A percentile compares a stretch with the other conserved stretches of the same genome.
These are phyloP conservation scores for Termitomyces titanicus DNA, from an alignment of 768 basidiomycete genomes.

Conservation along the genomic window DNA sequence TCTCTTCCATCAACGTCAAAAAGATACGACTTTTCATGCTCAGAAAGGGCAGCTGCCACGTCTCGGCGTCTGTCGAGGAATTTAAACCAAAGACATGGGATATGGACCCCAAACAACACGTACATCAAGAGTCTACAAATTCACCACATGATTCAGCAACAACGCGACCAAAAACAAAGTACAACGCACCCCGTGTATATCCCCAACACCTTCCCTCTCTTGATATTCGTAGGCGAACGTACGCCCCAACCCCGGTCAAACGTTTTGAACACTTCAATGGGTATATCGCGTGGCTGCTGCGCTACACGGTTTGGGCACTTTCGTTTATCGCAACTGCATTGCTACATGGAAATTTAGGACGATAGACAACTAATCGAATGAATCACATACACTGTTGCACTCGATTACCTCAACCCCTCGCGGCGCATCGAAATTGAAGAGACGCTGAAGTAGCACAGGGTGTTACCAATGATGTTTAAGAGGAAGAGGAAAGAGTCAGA, in stretches of 20 bases:
- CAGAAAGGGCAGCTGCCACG: constrained; percentile 33
- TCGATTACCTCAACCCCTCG: constrained; percentile 55
- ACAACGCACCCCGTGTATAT: constrained; percentile 62
- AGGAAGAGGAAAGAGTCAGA: not conserved
- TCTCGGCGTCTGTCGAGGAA: constrained; percentile 34
- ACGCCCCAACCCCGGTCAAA: constrained; percentile 61
- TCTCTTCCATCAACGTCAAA: constrained; percentile 67
- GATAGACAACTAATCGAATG: not conserved
- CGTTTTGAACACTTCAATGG: constrained; percentile 69
- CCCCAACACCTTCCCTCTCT: constrained; percentile 58
- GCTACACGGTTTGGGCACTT: constrained; percentile 59
- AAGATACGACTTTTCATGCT: constrained; percentile 40
- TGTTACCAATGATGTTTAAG: not conserved
- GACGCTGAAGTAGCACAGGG: constrained; percentile 32
- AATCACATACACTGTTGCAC: constrained; percentile 53
- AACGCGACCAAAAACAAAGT: not conserved
- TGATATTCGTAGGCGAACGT: constrained; percentile 37
- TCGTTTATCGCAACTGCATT: constrained; percentile 37
- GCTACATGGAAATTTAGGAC: constrained; percentile 20
- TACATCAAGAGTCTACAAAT: constrained; percentile 42
- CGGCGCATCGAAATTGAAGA: constrained; percentile 41
- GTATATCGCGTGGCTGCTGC: constrained; percentile 51
- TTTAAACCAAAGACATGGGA: not conserved
- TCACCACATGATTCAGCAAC: not conserved
- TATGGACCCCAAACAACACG: constrained; percentile 11